Evolutionary conservation across 805 yeast genomes (phyloP).

Genomic region (Hanseniaspora thailandica): DNA sequence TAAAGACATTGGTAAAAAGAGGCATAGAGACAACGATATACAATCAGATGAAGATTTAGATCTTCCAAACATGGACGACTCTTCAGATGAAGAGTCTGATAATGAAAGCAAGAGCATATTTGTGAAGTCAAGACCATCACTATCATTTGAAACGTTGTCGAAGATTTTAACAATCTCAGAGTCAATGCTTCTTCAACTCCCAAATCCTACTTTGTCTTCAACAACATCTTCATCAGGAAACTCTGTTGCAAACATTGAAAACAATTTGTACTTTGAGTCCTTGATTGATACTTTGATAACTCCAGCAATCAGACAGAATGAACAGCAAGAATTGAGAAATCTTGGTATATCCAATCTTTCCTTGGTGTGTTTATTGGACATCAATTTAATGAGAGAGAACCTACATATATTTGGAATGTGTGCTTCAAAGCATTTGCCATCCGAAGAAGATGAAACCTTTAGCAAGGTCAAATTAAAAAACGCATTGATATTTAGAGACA

Average conservation of each 20-base stretch:
- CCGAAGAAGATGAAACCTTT: slow-evolving; percentile 17
- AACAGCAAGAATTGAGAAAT: slow-evolving; percentile 39
- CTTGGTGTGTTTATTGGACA: slow-evolving; percentile 62
- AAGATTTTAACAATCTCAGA: slow-evolving; percentile 24
- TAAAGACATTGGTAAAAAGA: slow-evolving; percentile 16
- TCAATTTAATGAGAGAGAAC: slow-evolving; percentile 51
- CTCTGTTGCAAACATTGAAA: slow-evolving; percentile 52
- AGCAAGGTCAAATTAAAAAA: not conserved
- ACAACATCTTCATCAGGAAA: slow-evolving; percentile 52
- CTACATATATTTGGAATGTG: slow-evolving; percentile 57
- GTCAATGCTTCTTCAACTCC: slow-evolving; percentile 32
- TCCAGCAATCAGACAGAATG: slow-evolving; percentile 60
- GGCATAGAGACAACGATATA: slow-evolving; percentile 2
- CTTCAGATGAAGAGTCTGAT: slow-evolving; percentile 19
- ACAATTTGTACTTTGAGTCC: slow-evolving; percentile 48
- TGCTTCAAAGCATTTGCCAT: slow-evolving; percentile 54
- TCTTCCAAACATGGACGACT: slow-evolving; percentile 19
- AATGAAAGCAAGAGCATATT: slow-evolving; percentile 23
- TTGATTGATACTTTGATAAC: slow-evolving; percentile 64
- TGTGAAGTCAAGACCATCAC: slow-evolving; percentile 17
- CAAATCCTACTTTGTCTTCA: slow-evolving; percentile 55
- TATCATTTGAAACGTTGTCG: slow-evolving; percentile 18
- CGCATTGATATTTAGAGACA: slow-evolving; percentile 33
- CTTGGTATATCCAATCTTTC: slow-evolving; percentile 70
- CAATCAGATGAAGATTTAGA: slow-evolving; percentile 6